These are phyloP conservation scores for Breviolum minutum DNA, from an alignment of 73 alveolate genomes.

Conservation along the genomic window DNA sequence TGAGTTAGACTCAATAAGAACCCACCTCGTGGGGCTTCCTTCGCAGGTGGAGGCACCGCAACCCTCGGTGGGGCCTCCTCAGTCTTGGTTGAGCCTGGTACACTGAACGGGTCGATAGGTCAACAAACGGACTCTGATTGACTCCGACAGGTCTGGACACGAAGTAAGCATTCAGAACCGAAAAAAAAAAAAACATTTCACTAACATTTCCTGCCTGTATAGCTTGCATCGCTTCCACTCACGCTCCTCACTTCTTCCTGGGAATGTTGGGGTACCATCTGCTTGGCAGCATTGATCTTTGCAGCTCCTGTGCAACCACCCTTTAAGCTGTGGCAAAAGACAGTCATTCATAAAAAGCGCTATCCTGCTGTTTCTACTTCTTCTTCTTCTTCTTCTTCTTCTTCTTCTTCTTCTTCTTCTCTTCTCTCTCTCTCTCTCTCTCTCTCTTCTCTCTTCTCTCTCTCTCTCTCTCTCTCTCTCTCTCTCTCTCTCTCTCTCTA, in stretches of 20 bases:
- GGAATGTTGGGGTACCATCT: not conserved
- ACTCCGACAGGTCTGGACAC: too few species aligned
- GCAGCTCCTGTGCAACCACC: not conserved
- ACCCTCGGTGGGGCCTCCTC: conserved; percentile 4
- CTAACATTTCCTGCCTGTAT: not conserved
- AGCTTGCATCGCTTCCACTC: not conserved
- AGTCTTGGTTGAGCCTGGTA: not conserved
- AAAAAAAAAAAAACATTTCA: not conserved
- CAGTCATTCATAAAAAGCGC: too few species aligned
- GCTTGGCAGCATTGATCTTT: not conserved
- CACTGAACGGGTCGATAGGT: not conserved
- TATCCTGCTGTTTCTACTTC: too few species aligned
- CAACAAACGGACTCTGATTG: too few species aligned
- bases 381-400: too few species aligned
- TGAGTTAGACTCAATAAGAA: not conserved
- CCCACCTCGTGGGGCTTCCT: conserved; percentile 35
- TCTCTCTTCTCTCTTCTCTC: too few species aligned
- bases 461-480: not conserved
- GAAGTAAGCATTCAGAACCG: not conserved
- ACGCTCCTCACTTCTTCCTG: conserved; percentile 20
- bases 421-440: too few species aligned
- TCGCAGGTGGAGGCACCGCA: conserved; percentile 24
- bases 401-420: too few species aligned
- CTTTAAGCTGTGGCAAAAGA: too few species aligned
- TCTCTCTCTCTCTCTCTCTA: too few species aligned